These are phyloP conservation scores for Lactarius sanguifluus DNA, from an alignment of 768 basidiomycete genomes.

Conservation along the genomic window DNA sequence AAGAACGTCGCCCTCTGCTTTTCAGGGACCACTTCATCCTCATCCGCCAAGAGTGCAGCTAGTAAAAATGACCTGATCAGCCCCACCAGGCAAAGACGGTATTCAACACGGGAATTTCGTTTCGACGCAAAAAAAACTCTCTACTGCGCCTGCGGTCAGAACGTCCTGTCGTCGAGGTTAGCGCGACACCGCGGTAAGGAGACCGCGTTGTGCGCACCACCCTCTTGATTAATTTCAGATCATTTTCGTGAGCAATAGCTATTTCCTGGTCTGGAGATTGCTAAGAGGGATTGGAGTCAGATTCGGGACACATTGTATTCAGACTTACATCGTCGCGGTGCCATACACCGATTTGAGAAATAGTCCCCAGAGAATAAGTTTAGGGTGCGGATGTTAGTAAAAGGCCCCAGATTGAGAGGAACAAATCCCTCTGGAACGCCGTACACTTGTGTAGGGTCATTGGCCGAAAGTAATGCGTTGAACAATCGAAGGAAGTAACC, in stretches of 20 bases:
- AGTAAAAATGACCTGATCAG: neutral
- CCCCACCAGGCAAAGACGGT: neutral
- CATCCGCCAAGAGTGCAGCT: slow-evolving; percentile 11
- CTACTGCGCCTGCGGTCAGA: slow-evolving; percentile 4
- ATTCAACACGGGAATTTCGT: neutral
- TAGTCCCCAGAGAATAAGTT: too few species aligned
- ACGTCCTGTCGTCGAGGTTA: neutral
- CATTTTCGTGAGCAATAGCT: slow-evolving; percentile 11
- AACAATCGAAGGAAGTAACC: too few species aligned
- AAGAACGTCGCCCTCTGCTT: neutral
- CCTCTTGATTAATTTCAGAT: neutral
- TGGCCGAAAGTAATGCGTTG: too few species aligned
- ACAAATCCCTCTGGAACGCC: too few species aligned
- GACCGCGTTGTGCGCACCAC: neutral
- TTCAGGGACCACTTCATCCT: neutral
- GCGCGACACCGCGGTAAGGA: too few species aligned
- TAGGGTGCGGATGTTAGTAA: too few species aligned
- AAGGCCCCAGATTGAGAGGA: too few species aligned
- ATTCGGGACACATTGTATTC: neutral
- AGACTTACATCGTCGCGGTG: too few species aligned
- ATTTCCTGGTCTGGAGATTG: neutral
- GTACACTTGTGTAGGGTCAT: too few species aligned
- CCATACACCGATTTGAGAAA: too few species aligned
- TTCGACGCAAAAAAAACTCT: slow-evolving; percentile 1
- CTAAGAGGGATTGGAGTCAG: neutral